phyloP scores from a whole-genome alignment of 140 eudicot species.

The Ambrosia hybrid region DNA sequence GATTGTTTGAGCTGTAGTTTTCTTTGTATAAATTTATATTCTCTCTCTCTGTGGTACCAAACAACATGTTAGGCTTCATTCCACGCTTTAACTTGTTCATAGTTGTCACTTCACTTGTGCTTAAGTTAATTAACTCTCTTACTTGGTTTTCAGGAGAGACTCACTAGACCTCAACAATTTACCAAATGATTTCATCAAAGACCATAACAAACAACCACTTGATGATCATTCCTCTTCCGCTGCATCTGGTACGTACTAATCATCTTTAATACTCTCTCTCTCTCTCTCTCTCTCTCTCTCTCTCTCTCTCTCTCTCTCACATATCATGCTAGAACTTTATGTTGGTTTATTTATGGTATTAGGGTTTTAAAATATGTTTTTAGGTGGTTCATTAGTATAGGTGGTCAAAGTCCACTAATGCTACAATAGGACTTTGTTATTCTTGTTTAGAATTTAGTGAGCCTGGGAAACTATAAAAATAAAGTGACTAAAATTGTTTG shows the following conservation, averaged over 20 bases:
- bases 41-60: conserved; percentile 26
- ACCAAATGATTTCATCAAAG: conserved; percentile 70
- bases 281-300: background rate
- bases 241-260: conserved; percentile 59
- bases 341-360: too few relatives aligned
- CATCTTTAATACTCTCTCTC: background rate
- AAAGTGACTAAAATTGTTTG: too few relatives aligned
- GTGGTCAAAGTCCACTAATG: too few relatives aligned
- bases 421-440: too few relatives aligned
- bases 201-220: conserved; percentile 54
- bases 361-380: too few relatives aligned
- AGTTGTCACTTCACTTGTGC: conserved; percentile 4
- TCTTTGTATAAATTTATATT: background rate
- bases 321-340: too few relatives aligned
- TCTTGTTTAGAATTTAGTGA: too few relatives aligned
- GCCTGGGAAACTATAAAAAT: too few relatives aligned
- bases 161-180: conserved; percentile 84
- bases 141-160: conserved; percentile 61
- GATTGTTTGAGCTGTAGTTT: conserved; percentile 13
- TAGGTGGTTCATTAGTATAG: too few relatives aligned
- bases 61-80: conserved; percentile 32
- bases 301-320: too few relatives aligned
- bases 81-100: conserved; percentile 1
- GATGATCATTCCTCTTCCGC: conserved; percentile 64
- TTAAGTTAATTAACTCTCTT: conserved; percentile 1